Evolutionary conservation across 495 filamentous ascomycete species (phyloP).

Genomic region (Durotheca rogersii): DNA sequence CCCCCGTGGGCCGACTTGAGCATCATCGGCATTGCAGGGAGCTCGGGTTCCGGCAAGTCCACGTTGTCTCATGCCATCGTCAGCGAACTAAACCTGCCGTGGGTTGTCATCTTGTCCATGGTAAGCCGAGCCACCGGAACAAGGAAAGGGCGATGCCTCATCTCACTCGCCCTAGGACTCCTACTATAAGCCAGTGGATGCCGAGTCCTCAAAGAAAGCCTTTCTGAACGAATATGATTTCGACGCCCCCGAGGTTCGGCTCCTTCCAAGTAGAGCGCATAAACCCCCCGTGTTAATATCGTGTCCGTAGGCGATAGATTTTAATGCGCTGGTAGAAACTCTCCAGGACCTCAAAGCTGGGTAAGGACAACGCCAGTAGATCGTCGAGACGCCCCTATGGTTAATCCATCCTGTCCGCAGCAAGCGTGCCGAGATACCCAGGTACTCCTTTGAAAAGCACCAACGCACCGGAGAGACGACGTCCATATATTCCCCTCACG

Average conservation of each 20-base stretch:
- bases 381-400: no score
- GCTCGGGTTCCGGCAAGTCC: slow-evolving; percentile 97
- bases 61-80: slow-evolving; percentile 91
- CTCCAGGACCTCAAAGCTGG: slow-evolving; percentile 85
- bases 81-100: slow-evolving; percentile 82
- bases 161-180: slow-evolving; percentile 66
- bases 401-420: slow-evolving; percentile 45
- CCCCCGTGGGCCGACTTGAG: slow-evolving; percentile 92
- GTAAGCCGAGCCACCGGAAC: slow-evolving; percentile 47
- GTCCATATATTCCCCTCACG: slow-evolving; percentile 91
- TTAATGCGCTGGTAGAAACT: slow-evolving; percentile 80
- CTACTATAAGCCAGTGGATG: slow-evolving; percentile 83
- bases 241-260: slow-evolving; percentile 71
- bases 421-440: slow-evolving; percentile 86
- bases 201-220: slow-evolving; percentile 71
- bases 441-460: slow-evolving; percentile 95
- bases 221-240: slow-evolving; percentile 94
- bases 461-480: slow-evolving; percentile 75
- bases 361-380: slow-evolving; percentile 59
- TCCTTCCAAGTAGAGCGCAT: not conserved
- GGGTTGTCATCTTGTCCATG: slow-evolving; percentile 97
- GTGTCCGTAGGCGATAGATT: slow-evolving; percentile 72
- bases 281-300: slow-evolving; percentile 18
- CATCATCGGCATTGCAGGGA: slow-evolving; percentile 95
- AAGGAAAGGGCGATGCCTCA: slow-evolving; percentile 12